A percentile compares a stretch with the other conserved stretches of the same genome.
These are phyloP conservation scores for Platanthera guangdongensis DNA, from an alignment of 106 monocot species.

Conservation along the genomic window DNA sequence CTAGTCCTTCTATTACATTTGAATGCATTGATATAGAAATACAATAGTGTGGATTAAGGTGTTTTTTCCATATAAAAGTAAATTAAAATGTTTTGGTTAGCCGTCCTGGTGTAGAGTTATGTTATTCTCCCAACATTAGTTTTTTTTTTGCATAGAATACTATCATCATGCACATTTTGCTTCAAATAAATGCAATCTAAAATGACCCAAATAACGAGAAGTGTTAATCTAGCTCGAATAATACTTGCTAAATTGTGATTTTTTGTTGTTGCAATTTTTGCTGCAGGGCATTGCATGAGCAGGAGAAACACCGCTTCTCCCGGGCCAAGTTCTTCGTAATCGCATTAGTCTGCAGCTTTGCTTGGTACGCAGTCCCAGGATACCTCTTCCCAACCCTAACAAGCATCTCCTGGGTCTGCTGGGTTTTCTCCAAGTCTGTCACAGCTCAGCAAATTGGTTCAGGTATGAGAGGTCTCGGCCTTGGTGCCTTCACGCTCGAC, in stretches of 20 bases:
- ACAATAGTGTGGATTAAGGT: not conserved
- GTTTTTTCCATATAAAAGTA: too few species aligned
- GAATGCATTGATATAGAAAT: not conserved
- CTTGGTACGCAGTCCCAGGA: constrained; percentile 78
- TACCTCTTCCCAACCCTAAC: constrained; percentile 81
- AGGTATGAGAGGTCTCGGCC: constrained; percentile 65
- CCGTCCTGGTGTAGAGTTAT: too few species aligned
- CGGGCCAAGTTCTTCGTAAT: constrained; percentile 88
- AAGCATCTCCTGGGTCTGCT: constrained; percentile 76
- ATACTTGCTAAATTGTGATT: too few species aligned
- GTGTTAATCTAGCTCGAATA: too few species aligned
- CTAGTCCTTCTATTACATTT: not conserved
- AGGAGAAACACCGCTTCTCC: constrained; percentile 54
- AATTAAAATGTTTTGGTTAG: too few species aligned
- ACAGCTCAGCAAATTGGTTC: constrained; percentile 92
- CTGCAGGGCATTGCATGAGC: constrained; percentile 87
- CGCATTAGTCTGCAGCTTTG: constrained; percentile 66
- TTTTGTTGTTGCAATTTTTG: not conserved
- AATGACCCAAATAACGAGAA: too few species aligned
- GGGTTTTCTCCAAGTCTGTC: constrained; percentile 73
- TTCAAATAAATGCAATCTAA: too few species aligned
- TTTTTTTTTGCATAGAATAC: too few species aligned
- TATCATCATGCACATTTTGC: too few species aligned
- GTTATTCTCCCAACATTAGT: too few species aligned
- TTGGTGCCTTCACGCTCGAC: constrained; percentile 82